These are phyloP conservation scores for Alternaria conjuncta DNA, from an alignment of 2,329 filamentous ascomycete genomes.

Conservation along the genomic window DNA sequence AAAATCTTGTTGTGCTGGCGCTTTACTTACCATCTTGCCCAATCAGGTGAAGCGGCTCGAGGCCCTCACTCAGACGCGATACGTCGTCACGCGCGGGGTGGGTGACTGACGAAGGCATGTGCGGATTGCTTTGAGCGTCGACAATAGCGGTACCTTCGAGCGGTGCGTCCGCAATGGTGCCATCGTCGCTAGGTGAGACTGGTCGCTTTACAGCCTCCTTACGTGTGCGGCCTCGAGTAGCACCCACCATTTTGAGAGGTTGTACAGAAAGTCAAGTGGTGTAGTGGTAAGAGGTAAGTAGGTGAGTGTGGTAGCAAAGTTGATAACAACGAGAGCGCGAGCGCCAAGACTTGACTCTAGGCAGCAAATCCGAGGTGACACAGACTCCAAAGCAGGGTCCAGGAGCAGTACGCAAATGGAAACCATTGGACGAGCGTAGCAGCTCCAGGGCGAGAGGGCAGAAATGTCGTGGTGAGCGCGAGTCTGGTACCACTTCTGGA, in stretches of 20 bases:
- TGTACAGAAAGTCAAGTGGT: not conserved
- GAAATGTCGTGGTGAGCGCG: not conserved
- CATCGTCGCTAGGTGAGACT: not conserved
- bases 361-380: not conserved
- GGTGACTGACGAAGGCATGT: no score
- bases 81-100: slow-evolving; percentile 5
- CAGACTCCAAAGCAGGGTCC: not conserved
- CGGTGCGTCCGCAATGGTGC: not conserved
- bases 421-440: not conserved
- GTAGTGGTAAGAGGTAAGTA: not conserved
- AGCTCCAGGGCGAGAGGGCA: not conserved
- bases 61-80: slow-evolving; percentile 11
- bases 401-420: not conserved
- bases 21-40: slow-evolving; percentile 10
- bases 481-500: not conserved
- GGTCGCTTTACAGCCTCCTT: not conserved
- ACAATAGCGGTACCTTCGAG: not conserved
- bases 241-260: slow-evolving; percentile 8
- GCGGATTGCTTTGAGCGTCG: not conserved
- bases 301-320: not conserved
- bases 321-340: not conserved
- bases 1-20: no score
- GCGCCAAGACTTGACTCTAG: slow-evolving; percentile 2
- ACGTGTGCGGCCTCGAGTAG: not conserved
- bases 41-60: slow-evolving; percentile 7